phyloP scores from a whole-genome alignment of 768 basidiomycete genomes.

The Mycena belliarum region DNA sequence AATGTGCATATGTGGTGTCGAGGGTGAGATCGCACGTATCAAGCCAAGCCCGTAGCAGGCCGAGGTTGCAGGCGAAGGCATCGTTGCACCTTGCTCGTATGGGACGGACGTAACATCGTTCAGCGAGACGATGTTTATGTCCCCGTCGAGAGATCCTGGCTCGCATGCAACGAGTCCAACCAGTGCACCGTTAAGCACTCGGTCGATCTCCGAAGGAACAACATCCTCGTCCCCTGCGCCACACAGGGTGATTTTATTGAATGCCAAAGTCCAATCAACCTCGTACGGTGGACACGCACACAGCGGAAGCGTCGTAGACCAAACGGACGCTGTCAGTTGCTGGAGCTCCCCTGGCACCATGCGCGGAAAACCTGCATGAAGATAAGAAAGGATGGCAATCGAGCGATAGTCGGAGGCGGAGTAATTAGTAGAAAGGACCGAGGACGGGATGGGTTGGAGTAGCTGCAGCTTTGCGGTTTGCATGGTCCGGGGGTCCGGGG shows the following conservation, averaged over 20 bases:
- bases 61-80: constrained; percentile 62
- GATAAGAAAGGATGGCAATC: constrained; percentile 74
- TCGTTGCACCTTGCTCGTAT: constrained; percentile 57
- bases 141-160: constrained; percentile 38
- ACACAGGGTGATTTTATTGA: constrained; percentile 65
- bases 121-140: constrained; percentile 17
- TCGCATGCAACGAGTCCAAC: constrained; percentile 71
- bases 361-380: constrained; percentile 52
- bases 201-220: constrained; percentile 60
- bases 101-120: constrained; percentile 33
- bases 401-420: constrained; percentile 71
- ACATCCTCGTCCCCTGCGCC: constrained; percentile 84
- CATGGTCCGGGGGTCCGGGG: not conserved
- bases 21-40: constrained; percentile 55
- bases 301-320: constrained; percentile 72
- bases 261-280: constrained; percentile 54
- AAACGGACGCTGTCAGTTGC: constrained; percentile 45
- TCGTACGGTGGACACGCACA: constrained; percentile 72
- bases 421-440: constrained; percentile 43
- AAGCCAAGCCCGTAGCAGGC: constrained; percentile 77
- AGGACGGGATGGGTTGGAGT: constrained; percentile 47
- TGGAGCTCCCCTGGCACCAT: constrained; percentile 24
- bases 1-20: constrained; percentile 60
- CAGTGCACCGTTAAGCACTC: constrained; percentile 78
- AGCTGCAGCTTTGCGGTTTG: constrained; percentile 36